These are phyloP conservation scores for Cyclanthera cordifolia DNA, from an alignment of 306 rosid species.

Conservation along the genomic window DNA sequence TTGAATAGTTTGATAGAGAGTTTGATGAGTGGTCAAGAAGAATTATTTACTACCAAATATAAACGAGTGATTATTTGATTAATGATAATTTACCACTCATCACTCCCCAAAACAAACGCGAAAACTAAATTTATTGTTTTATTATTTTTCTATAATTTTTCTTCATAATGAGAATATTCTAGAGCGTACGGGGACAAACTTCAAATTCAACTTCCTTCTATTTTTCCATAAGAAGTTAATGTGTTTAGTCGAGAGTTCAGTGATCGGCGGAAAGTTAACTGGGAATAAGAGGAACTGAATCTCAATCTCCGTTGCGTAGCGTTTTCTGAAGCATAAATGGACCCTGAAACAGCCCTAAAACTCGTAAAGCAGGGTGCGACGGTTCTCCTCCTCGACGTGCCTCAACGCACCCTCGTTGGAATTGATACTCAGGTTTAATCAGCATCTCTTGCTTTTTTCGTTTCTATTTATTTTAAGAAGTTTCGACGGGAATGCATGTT, in stretches of 20 bases:
- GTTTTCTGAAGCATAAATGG: constrained; percentile 28
- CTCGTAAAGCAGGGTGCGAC: constrained; percentile 63
- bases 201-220: not conserved
- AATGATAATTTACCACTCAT: too few relatives aligned
- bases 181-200: not conserved
- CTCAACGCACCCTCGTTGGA: constrained; percentile 66
- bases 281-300: not conserved
- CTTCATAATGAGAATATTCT: too few relatives aligned
- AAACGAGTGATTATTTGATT: too few relatives aligned
- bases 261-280: not conserved
- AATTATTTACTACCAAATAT: too few relatives aligned
- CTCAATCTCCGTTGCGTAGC: not conserved
- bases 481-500: not conserved
- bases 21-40: too few relatives aligned
- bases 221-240: not conserved
- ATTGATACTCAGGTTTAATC: constrained; percentile 64
- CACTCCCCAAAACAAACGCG: too few relatives aligned
- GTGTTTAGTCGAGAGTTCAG: not conserved
- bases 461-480: not conserved
- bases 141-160: too few relatives aligned
- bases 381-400: constrained; percentile 73
- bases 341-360: constrained; percentile 44
- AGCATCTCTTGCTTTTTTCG: not conserved
- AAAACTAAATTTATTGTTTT: too few relatives aligned
- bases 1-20: too few relatives aligned